Base-by-base conservation (phyloP, 176 grass and related monocot species). In the Pontederia paniculata region DNA sequence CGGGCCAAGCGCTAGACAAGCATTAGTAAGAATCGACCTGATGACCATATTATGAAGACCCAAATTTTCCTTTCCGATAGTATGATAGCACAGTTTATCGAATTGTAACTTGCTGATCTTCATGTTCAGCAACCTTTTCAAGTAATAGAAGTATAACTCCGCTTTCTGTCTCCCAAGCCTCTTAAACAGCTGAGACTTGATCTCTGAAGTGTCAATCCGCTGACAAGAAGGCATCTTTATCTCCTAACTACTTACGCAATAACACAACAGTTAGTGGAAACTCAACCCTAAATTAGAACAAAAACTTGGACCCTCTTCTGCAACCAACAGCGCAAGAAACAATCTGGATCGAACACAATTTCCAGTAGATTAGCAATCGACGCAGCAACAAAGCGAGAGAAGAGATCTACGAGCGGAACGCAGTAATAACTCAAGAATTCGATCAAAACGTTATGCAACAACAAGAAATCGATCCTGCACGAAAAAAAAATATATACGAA, bases 31-130 rank as follows among this genome's bases (percentile, higher is more conserved):
- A 57, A 94, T 78, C 9, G 83, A 78, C 23, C 60, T 52, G 20
- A 94, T 72, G 18, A 94, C 17, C 62, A 66, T 49, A 67, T 94
- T 94, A 70, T 94, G 88, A 61, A 94, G 74, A 23, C 51, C 54
- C 50, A 88, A 58, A 73, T 88, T 94, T 21, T 94, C 88, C 74
- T 75, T 94, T 23, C 83, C 88, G 45, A 94, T 78, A 54, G 68
- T 94, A 44, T 20, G 54, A 42, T 37, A 46, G 57, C 80, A 86
- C 53, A 83, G 45, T 23, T 58, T 76, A 12, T 86, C 62, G 43
- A 94, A 94, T 23, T 88, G 76, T 46, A 68, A 58, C 67, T 88
- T 94, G 66, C 68, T 71, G 46, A 94, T 53, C 73, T 83, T 87
- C 55, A 80, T 68, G 73, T 80, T 78, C 23, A 94, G 77, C 60